Conservation (phyloP, 2,329 filamentous ascomycete species). For the Gnomoniopsis sp. region DNA sequence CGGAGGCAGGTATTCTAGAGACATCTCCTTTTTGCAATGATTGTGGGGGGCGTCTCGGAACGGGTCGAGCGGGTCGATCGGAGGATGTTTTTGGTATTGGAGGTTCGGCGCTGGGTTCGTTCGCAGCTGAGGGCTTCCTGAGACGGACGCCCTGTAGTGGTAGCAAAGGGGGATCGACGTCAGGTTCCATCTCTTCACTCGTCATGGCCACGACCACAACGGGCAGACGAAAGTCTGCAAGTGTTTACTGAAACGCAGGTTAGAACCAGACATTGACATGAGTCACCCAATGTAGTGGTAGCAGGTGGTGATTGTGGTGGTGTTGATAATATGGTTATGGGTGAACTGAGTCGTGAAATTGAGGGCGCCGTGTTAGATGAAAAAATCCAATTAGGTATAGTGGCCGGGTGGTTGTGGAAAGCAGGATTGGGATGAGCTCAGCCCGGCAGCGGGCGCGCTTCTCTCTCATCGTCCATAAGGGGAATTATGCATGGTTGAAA, state of each 20-base stretch:
- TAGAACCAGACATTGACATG: slow-evolving; percentile 10
- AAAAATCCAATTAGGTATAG: neutral
- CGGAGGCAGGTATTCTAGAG: slow-evolving; percentile 7
- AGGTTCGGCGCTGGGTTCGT: neutral
- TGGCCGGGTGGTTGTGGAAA: neutral
- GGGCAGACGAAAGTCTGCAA: slow-evolving; percentile 19
- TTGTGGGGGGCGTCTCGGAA: slow-evolving; percentile 4
- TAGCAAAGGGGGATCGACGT: slow-evolving; percentile 15
- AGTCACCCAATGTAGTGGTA: no score
- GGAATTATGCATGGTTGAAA: no score
- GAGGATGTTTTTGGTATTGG: neutral
- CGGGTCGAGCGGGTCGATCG: neutral
- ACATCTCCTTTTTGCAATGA: slow-evolving; percentile 5
- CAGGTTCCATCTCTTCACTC: slow-evolving; percentile 19
- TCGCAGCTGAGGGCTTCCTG: neutral
- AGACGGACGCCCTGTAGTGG: slow-evolving; percentile 14
- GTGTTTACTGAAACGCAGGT: slow-evolving; percentile 14
- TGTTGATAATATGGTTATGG: neutral
- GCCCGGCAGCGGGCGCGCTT: no score
- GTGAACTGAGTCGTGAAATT: slow-evolving; percentile 1
- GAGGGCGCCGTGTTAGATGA: neutral
- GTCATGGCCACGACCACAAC: slow-evolving; percentile 16
- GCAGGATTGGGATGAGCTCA: neutral
- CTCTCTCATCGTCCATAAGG: no score
- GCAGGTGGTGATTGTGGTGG: neutral